phyloP scores from a whole-genome alignment of 148 eudicot genomes.

The Camellia japonica region DNA sequence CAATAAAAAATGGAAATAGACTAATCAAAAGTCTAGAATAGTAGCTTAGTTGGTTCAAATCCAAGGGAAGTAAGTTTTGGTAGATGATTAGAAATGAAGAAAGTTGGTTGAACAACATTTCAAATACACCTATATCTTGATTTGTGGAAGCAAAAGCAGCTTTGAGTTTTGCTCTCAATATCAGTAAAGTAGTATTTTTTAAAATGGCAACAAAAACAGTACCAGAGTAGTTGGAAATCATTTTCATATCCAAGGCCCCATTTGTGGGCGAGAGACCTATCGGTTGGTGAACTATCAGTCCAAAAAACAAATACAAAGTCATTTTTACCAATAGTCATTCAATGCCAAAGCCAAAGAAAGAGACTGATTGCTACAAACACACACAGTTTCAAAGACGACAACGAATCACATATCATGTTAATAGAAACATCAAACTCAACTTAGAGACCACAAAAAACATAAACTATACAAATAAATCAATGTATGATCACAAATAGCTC shows the following conservation, averaged over 20 bases:
- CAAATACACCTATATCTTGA: not conserved
- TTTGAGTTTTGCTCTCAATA: slow-evolving; percentile 3
- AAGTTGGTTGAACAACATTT: not conserved
- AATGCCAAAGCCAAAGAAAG: slow-evolving; percentile 21
- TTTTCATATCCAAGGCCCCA: slow-evolving; percentile 10
- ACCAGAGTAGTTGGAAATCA: not conserved
- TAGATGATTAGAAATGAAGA: not conserved
- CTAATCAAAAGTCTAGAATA: not conserved
- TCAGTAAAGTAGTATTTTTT: not conserved
- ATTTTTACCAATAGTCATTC: slow-evolving; percentile 15
- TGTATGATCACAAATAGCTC: slow-evolving; percentile 12
- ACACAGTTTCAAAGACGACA: slow-evolving; percentile 21
- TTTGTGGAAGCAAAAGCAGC: not conserved
- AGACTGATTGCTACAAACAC: slow-evolving; percentile 11
- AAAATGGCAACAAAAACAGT: not conserved
- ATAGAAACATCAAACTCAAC: slow-evolving; percentile 19
- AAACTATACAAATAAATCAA: not conserved
- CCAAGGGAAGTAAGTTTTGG: too few relatives aligned
- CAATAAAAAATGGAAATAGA: not conserved
- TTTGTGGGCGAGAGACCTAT: slow-evolving; percentile 15
- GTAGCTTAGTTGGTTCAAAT: not conserved
- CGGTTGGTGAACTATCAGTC: slow-evolving; percentile 12
- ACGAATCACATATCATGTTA: slow-evolving; percentile 23
- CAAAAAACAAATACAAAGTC: not conserved
- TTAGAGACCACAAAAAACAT: slow-evolving; percentile 19